Evolutionary conservation across 2,329 filamentous ascomycete genomes (phyloP), one percentile per base, ranked within the genome.

Genomic region (Aquanectria penicillioides): DNA sequence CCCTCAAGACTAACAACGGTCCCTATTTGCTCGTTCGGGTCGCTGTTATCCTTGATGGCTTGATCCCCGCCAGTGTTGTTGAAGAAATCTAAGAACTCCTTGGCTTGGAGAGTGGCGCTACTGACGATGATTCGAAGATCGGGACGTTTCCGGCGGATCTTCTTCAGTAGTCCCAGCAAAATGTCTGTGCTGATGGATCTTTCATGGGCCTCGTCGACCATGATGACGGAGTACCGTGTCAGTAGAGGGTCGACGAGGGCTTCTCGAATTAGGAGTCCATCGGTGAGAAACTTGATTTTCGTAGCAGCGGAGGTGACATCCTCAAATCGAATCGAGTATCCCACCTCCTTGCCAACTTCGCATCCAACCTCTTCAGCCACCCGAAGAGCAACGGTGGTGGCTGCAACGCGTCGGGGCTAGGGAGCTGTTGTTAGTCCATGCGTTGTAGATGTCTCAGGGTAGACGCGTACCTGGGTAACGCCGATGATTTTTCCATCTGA

Each of bases 181-280:
- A 99, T 86, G 71, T 99, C 95, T 1, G 94, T 97, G 74, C 92
- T 96, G 58, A 98, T 85, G 44, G 93, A 97, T 51, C 95, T 85
- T 76, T 98, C 94, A 73, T 99, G 95, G 6, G 94, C 95, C 77
- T 98, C 94, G 72, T 99, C 95, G 7, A 99, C 91, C 93, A 99
- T 97, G 68, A 99, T 92, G 38, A 97, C 90, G 0, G 93, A 96
- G 74, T 99, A 99, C 10, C 93, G 86, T 17, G 92, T 95, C 29
- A 99, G 78, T 4, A 98, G 78, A 11, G 95, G 95, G 75, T 99
- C 95, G 4, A 97, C 92, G 5, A 99, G 83, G 23, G 94, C 95
- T 77, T 99, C 95, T 69, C 94, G 84, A 50, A 99, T 87, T 26
- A 99, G 83, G 44, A 99, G 82, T 0, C 94, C 94, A 78, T 99